phyloP scores from a whole-genome alignment of 1,284 basidiomycete genomes.

The Boletus putidus region DNA sequence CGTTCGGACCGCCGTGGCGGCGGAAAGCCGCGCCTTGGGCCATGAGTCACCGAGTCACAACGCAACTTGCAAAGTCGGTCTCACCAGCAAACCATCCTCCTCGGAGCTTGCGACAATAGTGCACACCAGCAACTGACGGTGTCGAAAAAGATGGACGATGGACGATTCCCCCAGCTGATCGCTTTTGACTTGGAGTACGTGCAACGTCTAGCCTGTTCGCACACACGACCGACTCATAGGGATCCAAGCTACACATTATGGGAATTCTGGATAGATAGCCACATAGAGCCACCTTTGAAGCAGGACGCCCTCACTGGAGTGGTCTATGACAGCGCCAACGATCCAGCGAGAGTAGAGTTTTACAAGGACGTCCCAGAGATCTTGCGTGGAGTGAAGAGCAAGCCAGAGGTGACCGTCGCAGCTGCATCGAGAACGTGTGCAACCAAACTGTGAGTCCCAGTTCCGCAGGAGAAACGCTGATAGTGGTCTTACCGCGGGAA shows the following conservation, averaged over 20 bases:
- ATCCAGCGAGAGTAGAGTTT: constrained; percentile 61
- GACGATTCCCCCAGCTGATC: constrained; percentile 61
- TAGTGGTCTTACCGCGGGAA: constrained; percentile 35
- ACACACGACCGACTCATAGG: constrained; percentile 11
- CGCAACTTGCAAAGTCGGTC: background rate
- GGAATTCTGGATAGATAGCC: constrained; percentile 83
- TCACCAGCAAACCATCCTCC: background rate
- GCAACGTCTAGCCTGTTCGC: background rate
- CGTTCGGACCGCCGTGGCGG: background rate
- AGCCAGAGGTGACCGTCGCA: constrained; percentile 59
- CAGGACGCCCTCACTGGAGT: constrained; percentile 47
- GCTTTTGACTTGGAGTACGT: constrained; percentile 85
- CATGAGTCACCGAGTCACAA: too few species aligned
- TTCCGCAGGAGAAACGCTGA: background rate
- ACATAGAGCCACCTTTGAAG: constrained; percentile 63
- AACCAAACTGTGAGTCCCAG: constrained; percentile 59
- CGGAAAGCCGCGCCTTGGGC: too few species aligned
- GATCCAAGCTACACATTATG: constrained; percentile 73
- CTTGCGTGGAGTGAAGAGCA: constrained; percentile 57
- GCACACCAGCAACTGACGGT: background rate
- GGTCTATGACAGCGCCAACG: constrained; percentile 21
- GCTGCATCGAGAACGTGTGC: constrained; percentile 78
- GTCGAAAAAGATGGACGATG: constrained; percentile 22
- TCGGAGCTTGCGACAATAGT: background rate
- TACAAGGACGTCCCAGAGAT: constrained; percentile 80